Evolutionary conservation across 1,284 basidiomycete genomes (phyloP).

Genomic region (Ceratobasidium sp.): DNA sequence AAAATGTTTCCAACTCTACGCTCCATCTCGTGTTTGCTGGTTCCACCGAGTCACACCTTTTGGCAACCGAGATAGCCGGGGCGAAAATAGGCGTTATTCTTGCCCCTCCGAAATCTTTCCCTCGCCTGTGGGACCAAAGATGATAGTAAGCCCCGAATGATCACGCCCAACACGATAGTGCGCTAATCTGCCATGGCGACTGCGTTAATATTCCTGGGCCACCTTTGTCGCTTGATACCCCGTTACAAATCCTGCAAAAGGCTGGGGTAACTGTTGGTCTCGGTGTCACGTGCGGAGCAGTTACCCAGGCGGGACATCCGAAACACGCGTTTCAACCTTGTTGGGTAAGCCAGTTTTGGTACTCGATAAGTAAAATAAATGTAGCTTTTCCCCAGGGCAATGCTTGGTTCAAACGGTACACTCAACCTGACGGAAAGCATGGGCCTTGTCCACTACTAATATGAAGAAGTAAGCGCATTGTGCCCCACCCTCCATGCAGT

Average conservation of each 20-base stretch:
- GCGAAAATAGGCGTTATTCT: conserved; percentile 79
- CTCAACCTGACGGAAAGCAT: conserved; percentile 64
- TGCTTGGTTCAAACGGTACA: conserved; percentile 59
- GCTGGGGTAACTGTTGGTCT: conserved; percentile 81
- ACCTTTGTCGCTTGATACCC: conserved; percentile 73
- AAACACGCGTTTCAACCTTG: conserved; percentile 75
- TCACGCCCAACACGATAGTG: background rate
- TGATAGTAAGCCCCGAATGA: conserved; percentile 62
- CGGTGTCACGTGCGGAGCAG: conserved; percentile 54
- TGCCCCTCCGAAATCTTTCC: conserved; percentile 68
- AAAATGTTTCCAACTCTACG: conserved; percentile 54
- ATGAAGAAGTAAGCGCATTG: conserved; percentile 61
- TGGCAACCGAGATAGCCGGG: conserved; percentile 76
- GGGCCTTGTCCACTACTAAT: conserved; percentile 70
- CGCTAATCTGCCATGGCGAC: background rate
- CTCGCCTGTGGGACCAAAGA: conserved; percentile 72
- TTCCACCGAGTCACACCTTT: conserved; percentile 75
- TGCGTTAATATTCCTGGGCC: conserved; percentile 72
- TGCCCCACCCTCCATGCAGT: background rate
- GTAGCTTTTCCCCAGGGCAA: conserved; percentile 48
- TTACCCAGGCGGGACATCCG: conserved; percentile 66
- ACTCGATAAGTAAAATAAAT: background rate
- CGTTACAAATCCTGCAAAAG: conserved; percentile 67
- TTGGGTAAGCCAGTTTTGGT: conserved; percentile 62
- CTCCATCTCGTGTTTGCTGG: conserved; percentile 65